Evolutionary conservation across 2,329 filamentous ascomycete genomes (phyloP).

Genomic region (Orbilia javanica): DNA sequence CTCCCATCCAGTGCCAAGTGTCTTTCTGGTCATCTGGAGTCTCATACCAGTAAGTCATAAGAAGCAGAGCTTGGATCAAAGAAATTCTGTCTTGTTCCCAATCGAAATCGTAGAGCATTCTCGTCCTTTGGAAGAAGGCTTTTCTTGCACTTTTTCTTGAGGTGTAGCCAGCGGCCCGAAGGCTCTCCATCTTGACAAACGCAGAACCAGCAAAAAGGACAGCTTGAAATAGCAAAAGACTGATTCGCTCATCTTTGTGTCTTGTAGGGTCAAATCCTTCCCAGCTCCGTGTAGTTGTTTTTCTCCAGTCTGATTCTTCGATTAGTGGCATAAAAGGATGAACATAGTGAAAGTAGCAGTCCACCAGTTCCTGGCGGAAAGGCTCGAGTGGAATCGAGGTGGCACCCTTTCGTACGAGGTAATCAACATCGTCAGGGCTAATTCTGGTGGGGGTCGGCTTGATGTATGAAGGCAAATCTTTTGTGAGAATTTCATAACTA

Average conservation of each 20-base stretch:
- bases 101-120: conserved; percentile 93
- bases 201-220: conserved; percentile 94
- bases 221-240: conserved; percentile 89
- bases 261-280: conserved; percentile 68
- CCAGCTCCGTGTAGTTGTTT: conserved; percentile 72
- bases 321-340: conserved; percentile 94
- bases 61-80: conserved; percentile 85
- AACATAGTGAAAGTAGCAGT: conserved; percentile 87
- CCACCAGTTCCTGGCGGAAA: conserved; percentile 83
- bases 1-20: conserved; percentile 99
- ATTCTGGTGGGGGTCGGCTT: conserved; percentile 83
- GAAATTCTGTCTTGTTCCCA: conserved; percentile 91
- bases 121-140: conserved; percentile 87
- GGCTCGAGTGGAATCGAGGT: conserved; percentile 78
- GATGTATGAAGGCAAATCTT: conserved; percentile 76
- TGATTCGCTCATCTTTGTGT: conserved; percentile 76
- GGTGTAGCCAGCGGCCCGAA: conserved; percentile 81
- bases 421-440: conserved; percentile 83
- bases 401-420: conserved; percentile 85
- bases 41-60: conserved; percentile 99
- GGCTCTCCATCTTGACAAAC: conserved; percentile 83
- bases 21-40: conserved; percentile 97
- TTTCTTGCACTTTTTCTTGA: conserved; percentile 85
- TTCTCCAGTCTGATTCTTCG: conserved; percentile 74
- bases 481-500: conserved; percentile 53